Conservation (phyloP, 139 green algal species). For the Tetradesmus lagerheimii region DNA sequence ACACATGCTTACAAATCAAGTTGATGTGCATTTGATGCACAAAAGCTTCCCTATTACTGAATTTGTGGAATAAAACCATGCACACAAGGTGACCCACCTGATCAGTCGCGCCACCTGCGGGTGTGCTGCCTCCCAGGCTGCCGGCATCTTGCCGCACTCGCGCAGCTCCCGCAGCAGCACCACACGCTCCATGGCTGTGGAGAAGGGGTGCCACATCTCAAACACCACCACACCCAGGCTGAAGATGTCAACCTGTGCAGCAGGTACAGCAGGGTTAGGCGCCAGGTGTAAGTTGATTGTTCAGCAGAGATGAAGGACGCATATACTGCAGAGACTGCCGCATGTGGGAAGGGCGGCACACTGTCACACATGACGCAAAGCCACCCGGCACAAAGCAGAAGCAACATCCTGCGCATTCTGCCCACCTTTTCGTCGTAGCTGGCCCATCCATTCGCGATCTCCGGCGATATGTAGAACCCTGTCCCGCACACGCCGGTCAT, state of each 20-base stretch:
- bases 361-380: not conserved
- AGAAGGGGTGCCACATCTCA: conserved; percentile 94
- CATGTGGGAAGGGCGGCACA: not conserved
- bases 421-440: conserved; percentile 83
- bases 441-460: conserved; percentile 81
- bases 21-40: no score
- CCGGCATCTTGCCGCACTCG: conserved; percentile 71
- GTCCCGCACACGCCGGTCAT: conserved; percentile 81
- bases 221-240: conserved; percentile 89
- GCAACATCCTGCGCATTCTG: not conserved
- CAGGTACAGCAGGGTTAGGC: not conserved
- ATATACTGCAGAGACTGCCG: no score
- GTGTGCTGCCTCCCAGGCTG: conserved; percentile 72
- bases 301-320: no score
- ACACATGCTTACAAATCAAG: no score
- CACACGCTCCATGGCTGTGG: conserved; percentile 90
- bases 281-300: no score
- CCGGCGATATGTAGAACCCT: conserved; percentile 85
- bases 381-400: not conserved
- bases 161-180: conserved; percentile 81
- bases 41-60: no score
- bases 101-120: conserved; percentile 65
- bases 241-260: conserved; percentile 81
- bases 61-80: no score
- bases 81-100: no score